Conservation (phyloP, 768 basidiomycete species). For the Coprinopsis marcescibilis region DNA sequence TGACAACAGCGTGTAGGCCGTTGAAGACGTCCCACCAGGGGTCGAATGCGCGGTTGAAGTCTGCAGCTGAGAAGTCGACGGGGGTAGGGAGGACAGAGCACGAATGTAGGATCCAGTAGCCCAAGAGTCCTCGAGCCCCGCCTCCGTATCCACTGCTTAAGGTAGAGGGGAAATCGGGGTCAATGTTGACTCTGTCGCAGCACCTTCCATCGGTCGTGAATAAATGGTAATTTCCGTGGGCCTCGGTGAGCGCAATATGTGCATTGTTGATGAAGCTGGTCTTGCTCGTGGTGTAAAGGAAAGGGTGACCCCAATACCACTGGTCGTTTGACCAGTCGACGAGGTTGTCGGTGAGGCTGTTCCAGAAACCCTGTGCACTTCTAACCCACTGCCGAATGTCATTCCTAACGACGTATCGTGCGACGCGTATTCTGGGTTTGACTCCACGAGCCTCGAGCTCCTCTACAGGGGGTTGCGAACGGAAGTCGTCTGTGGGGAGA, state of each 20-base stretch:
- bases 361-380: constrained; percentile 5
- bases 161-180: neutral
- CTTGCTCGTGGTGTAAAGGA: constrained; percentile 6
- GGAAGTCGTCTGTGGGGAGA: no score
- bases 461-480: neutral
- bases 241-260: constrained; percentile 10
- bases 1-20: constrained; percentile 9
- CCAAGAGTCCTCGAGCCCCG: neutral
- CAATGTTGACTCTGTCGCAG: constrained; percentile 6
- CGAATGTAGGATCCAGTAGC: constrained; percentile 10
- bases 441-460: neutral
- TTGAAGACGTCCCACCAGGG: constrained; percentile 11
- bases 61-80: constrained; percentile 4
- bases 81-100: constrained; percentile 8
- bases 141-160: neutral
- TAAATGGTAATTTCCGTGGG: constrained; percentile 7
- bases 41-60: constrained; percentile 1
- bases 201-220: constrained; percentile 5
- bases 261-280: constrained; percentile 7
- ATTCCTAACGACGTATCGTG: constrained; percentile 10
- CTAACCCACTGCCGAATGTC: neutral
- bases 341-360: neutral
- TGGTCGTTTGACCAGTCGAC: constrained; percentile 8
- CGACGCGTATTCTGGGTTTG: constrained; percentile 3
- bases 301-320: constrained; percentile 5